These are phyloP conservation scores for Pezicula radicicola DNA, from an alignment of 2,329 filamentous ascomycete genomes.

Conservation along the genomic window DNA sequence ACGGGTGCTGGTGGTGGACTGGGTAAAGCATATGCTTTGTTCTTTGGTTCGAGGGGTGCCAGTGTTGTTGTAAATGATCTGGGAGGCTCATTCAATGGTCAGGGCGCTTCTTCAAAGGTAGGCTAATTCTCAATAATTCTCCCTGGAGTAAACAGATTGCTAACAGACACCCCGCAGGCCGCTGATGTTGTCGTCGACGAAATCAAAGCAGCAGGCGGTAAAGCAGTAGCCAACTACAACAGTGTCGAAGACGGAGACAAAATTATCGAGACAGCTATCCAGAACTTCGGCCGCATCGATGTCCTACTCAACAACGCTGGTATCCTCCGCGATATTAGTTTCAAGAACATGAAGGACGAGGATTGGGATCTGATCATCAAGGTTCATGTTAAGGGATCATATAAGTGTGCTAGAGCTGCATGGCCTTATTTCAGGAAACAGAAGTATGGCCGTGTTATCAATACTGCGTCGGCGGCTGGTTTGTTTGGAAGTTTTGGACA, in stretches of 20 bases:
- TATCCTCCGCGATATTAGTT: constrained; percentile 87
- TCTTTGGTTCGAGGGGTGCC: constrained; percentile 87
- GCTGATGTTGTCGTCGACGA: constrained; percentile 81
- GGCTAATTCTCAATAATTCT: not conserved
- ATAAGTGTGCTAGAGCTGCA: constrained; percentile 91
- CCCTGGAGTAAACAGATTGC: not conserved
- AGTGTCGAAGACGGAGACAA: constrained; percentile 87
- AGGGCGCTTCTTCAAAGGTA: constrained; percentile 85
- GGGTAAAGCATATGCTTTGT: constrained; percentile 79
- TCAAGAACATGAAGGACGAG: constrained; percentile 97
- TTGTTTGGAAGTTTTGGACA: constrained; percentile 96
- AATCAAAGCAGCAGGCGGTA: constrained; percentile 85
- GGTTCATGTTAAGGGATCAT: constrained; percentile 90
- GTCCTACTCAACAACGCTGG: constrained; percentile 97
- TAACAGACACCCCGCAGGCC: constrained; percentile 46
- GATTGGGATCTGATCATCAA: constrained; percentile 96
- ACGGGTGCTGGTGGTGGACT: constrained; percentile 83
- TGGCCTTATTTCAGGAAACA: constrained; percentile 99
- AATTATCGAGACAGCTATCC: constrained; percentile 87
- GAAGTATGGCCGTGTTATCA: constrained; percentile 96
- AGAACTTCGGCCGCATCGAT: constrained; percentile 82
- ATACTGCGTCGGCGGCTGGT: constrained; percentile 93
- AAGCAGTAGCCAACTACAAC: constrained; percentile 97
- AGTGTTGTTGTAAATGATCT: constrained; percentile 97
- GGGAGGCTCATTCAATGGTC: constrained; percentile 88